Percentiles rank a stretch among this genome's conserved stretches.
Evolutionary conservation across 2,329 filamentous ascomycete genomes (phyloP).

Genomic region (Xylaria sp.): DNA sequence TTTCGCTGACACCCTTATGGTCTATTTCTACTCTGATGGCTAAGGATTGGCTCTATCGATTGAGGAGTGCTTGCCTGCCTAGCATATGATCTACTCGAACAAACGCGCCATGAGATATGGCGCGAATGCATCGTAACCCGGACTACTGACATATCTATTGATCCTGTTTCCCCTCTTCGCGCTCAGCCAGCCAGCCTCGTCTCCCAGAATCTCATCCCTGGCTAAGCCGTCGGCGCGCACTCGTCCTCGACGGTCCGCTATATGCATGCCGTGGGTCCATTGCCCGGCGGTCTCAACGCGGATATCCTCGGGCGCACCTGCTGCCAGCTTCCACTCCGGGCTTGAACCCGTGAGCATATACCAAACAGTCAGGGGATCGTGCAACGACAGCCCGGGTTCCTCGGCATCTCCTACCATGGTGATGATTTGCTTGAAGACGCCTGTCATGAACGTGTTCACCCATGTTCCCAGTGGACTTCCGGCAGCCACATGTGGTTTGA

Average conservation of each 20-base stretch:
- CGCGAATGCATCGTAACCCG: conserved; percentile 71
- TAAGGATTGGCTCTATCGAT: too few species aligned
- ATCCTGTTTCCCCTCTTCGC: conserved; percentile 77
- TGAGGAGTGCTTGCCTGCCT: not conserved
- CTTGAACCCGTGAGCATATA: conserved; percentile 71
- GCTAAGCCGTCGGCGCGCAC: conserved; percentile 57
- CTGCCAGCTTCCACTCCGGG: conserved; percentile 60
- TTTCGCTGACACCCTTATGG: conserved; percentile 38
- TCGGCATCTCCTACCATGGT: conserved; percentile 62
- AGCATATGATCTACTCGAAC: conserved; percentile 54
- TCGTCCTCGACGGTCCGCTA: conserved; percentile 74
- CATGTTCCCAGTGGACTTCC: conserved; percentile 77
- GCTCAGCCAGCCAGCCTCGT: conserved; percentile 79
- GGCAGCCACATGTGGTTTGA: conserved; percentile 60
- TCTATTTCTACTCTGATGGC: conserved; percentile 19
- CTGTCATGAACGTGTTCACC: conserved; percentile 73
- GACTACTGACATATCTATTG: conserved; percentile 72
- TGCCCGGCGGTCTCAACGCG: conserved; percentile 88
- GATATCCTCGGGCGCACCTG: conserved; percentile 74
- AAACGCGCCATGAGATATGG: conserved; percentile 68
- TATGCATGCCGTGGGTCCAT: conserved; percentile 92
- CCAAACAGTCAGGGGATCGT: conserved; percentile 82
- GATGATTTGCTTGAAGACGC: conserved; percentile 72
- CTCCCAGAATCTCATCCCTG: conserved; percentile 65
- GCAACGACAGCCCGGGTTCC: conserved; percentile 68